phyloP scores from a whole-genome alignment of 345 rosid genomes.

The Chamaenerion angustifolium region DNA sequence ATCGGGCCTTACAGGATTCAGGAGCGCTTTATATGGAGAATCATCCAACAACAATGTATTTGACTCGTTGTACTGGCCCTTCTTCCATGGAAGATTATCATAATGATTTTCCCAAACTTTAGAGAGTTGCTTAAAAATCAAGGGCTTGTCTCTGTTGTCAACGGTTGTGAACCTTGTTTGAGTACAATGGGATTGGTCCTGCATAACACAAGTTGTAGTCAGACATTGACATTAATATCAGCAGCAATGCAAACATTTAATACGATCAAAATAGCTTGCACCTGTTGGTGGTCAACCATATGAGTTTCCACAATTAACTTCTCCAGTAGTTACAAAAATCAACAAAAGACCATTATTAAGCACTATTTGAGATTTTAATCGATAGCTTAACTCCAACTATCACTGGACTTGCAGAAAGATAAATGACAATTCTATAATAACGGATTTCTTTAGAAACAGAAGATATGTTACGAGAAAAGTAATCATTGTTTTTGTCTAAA shows the following conservation, averaged over 20 bases:
- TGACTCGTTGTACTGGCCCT: slow-evolving; percentile 44
- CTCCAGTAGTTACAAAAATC: no score
- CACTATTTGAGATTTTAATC: no score
- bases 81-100: slow-evolving; percentile 38
- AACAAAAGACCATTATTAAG: no score
- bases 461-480: no score
- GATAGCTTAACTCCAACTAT: no score
- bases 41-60: slow-evolving; percentile 79
- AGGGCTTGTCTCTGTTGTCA: slow-evolving; percentile 43
- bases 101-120: slow-evolving; percentile 46
- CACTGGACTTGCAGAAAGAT: no score
- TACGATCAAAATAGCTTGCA: not conserved
- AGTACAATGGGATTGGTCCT: slow-evolving; percentile 51
- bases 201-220: slow-evolving; percentile 7
- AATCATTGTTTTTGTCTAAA: no score
- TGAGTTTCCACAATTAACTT: not conserved
- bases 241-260: not conserved
- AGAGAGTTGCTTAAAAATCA: slow-evolving; percentile 67
- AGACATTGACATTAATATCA: not conserved
- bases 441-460: no score
- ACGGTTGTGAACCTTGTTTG: slow-evolving; percentile 35
- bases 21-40: slow-evolving; percentile 77
- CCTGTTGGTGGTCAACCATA: no score
- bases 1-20: slow-evolving; percentile 49
- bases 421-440: no score